Percentiles rank a stretch among this genome's conserved stretches.
Evolutionary conservation across 2,329 filamentous ascomycete species (phyloP).

Genomic region (Penicillium glabrum): DNA sequence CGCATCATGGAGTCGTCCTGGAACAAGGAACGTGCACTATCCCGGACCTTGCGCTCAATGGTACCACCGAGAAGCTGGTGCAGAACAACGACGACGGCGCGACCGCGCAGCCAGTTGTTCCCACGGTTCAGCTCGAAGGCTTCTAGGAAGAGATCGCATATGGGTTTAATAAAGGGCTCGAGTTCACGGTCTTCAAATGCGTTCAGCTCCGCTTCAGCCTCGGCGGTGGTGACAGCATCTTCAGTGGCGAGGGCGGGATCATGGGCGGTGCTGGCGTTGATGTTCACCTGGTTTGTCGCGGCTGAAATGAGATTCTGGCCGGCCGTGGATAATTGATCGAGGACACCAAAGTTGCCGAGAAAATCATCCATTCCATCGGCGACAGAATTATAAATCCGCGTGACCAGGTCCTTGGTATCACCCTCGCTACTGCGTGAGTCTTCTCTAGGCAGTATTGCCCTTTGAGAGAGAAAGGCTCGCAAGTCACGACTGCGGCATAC

Average conservation of each 20-base stretch:
- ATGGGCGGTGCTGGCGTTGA: conserved; percentile 46
- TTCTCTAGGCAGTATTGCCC: conserved; percentile 71
- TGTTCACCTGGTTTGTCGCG: conserved; percentile 47
- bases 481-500: conserved; percentile 93
- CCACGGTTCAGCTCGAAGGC: conserved; percentile 91
- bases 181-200: conserved; percentile 88
- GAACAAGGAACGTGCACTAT: conserved; percentile 71
- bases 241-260: conserved; percentile 49
- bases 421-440: conserved; percentile 57
- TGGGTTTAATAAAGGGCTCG: conserved; percentile 96
- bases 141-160: conserved; percentile 96
- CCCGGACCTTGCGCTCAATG: conserved; percentile 91
- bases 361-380: conserved; percentile 98
- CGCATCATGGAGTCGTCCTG: conserved; percentile 76
- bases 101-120: conserved; percentile 94
- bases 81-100: conserved; percentile 92
- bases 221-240: conserved; percentile 57
- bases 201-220: conserved; percentile 90
- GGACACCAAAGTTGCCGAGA: conserved; percentile 88
- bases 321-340: conserved; percentile 89
- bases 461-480: conserved; percentile 83
- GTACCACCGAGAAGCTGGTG: conserved; percentile 95
- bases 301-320: conserved; percentile 74
- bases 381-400: conserved; percentile 92
- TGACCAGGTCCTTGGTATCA: conserved; percentile 79